These are phyloP conservation scores for Fusarium sp. DNA, from an alignment of 2,329 filamentous ascomycete genomes.

Conservation along the genomic window DNA sequence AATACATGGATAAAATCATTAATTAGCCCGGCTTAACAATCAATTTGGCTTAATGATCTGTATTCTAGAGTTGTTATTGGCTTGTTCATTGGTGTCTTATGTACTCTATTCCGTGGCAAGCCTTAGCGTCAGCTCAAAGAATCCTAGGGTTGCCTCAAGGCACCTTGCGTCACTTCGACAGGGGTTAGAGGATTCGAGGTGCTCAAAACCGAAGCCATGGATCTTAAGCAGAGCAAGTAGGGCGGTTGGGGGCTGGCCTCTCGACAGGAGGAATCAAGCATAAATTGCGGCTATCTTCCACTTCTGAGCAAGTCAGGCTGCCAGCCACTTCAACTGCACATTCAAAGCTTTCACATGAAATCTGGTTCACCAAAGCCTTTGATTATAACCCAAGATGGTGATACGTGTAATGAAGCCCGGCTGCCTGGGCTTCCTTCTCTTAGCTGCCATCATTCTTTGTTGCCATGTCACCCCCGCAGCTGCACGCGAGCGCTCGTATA, in stretches of 20 bases:
- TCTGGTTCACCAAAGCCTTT: no score
- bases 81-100: not conserved
- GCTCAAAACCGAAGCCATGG: not conserved
- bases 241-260: not conserved
- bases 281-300: not conserved
- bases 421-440: not conserved
- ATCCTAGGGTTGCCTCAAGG: not conserved
- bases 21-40: not conserved
- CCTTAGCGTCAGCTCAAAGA: not conserved
- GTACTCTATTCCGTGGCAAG: not conserved
- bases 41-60: not conserved
- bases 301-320: no score
- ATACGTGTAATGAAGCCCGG: not conserved
- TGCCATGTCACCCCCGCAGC: not conserved
- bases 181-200: not conserved
- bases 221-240: not conserved
- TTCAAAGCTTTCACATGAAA: not conserved
- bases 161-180: not conserved
- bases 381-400: not conserved
- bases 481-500: constrained; percentile 23
- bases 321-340: not conserved
- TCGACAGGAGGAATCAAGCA: not conserved
- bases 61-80: not conserved
- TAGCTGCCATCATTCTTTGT: not conserved
- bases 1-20: not conserved